Percentiles rank a stretch among this genome's conserved stretches.
These are phyloP conservation scores for Geotrichum reessii DNA, from an alignment of 1,139 yeast species.

Conservation along the genomic window DNA sequence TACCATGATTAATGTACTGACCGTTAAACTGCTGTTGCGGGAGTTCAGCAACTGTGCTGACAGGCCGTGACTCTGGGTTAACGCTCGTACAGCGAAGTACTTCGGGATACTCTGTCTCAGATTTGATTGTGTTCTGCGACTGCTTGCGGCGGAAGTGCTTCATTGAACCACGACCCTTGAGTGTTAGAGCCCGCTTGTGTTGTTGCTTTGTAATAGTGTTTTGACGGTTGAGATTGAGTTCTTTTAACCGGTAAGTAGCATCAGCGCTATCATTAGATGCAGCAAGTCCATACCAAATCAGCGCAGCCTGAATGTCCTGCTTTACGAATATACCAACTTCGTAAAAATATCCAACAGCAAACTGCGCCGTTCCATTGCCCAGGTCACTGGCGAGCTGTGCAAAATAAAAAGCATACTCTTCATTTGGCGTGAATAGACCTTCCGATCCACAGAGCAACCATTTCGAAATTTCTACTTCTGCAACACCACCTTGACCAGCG, in stretches of 20 bases:
- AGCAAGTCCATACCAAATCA: conserved; percentile 32
- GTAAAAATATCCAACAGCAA: conserved; percentile 40
- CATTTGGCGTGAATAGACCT: conserved; percentile 32
- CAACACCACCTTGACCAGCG: conserved; percentile 29
- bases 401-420: conserved; percentile 38
- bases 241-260: conserved; percentile 32
- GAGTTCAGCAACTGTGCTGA: not conserved
- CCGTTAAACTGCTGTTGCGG: not conserved
- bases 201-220: conserved; percentile 27
- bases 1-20: not conserved
- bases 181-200: conserved; percentile 27
- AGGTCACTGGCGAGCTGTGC: conserved; percentile 36
- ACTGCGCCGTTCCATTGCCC: conserved; percentile 36
- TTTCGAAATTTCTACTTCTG: conserved; percentile 39
- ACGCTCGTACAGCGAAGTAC: conserved; percentile 12
- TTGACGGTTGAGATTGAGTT: conserved; percentile 20
- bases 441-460: conserved; percentile 40
- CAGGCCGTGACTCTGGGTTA: conserved; percentile 7
- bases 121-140: conserved; percentile 1
- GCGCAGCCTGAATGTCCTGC: conserved; percentile 30
- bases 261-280: conserved; percentile 33
- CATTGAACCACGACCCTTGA: conserved; percentile 28
- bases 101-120: conserved; percentile 16
- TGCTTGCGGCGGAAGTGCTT: conserved; percentile 20
- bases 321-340: conserved; percentile 39